Percentiles rank a stretch among this genome's conserved stretches.
phyloP scores from a whole-genome alignment of 805 yeast genomes.

The Wickerhamomyces xylosicus region DNA sequence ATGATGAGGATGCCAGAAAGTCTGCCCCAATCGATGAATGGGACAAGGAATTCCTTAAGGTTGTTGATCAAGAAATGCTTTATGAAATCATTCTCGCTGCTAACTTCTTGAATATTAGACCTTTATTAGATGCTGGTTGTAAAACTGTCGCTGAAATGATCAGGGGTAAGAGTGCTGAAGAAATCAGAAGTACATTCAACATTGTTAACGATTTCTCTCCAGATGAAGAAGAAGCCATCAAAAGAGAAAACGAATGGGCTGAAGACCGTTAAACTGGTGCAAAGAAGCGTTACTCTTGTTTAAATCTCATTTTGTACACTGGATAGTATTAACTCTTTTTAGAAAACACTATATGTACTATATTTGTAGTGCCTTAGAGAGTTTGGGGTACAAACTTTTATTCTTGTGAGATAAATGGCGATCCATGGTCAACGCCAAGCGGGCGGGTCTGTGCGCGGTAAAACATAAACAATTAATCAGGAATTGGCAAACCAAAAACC shows the following conservation, averaged over 20 bases:
- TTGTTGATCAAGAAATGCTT: slow-evolving; percentile 83
- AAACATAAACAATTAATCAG: too few relatives aligned
- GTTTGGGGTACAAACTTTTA: too few relatives aligned
- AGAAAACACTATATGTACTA: too few relatives aligned
- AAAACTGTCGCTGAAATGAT: slow-evolving; percentile 80
- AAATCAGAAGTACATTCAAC: slow-evolving; percentile 69
- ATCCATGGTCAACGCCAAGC: too few relatives aligned
- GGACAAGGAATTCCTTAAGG: slow-evolving; percentile 85
- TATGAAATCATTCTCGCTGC: slow-evolving; percentile 79
- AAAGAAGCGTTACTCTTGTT: neutral
- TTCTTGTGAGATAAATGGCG: too few relatives aligned
- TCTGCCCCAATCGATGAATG: slow-evolving; percentile 91
- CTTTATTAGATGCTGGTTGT: slow-evolving; percentile 69
- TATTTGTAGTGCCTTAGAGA: too few relatives aligned
- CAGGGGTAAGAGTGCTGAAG: slow-evolving; percentile 71
- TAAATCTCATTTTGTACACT: too few relatives aligned
- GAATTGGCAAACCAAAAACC: too few relatives aligned
- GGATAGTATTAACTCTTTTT: too few relatives aligned
- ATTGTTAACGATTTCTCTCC: slow-evolving; percentile 78
- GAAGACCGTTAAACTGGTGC: slow-evolving; percentile 53
- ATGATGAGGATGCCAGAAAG: slow-evolving; percentile 75
- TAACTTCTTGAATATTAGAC: slow-evolving; percentile 66
- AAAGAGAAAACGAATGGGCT: slow-evolving; percentile 87
- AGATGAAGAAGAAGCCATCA: slow-evolving; percentile 81
- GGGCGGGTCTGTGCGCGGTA: too few relatives aligned